A percentile compares a stretch with the other conserved stretches of the same genome.
These are phyloP conservation scores for Globisporangium lucens DNA, from an alignment of 352 stramenopile species.

Conservation along the genomic window DNA sequence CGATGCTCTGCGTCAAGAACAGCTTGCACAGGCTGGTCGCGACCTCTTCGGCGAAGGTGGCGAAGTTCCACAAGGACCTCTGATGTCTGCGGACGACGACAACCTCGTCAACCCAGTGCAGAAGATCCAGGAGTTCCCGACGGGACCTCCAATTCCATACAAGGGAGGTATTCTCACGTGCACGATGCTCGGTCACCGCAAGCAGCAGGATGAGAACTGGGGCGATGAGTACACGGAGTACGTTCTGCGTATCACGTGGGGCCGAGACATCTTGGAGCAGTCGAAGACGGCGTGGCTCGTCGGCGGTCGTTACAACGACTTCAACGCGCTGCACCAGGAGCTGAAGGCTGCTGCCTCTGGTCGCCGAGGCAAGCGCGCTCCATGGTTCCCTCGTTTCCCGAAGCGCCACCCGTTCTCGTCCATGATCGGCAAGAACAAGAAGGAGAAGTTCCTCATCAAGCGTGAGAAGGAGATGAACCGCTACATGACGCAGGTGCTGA, in stretches of 20 bases:
- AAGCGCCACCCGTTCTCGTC: constrained; percentile 90
- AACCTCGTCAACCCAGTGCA: constrained; percentile 84
- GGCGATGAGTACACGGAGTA: constrained; percentile 90
- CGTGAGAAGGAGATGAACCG: constrained; percentile 90
- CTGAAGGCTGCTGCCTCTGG: constrained; percentile 83
- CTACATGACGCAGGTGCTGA: constrained; percentile 90
- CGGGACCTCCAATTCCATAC: constrained; percentile 86
- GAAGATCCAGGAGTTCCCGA: constrained; percentile 89
- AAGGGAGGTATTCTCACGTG: constrained; percentile 88
- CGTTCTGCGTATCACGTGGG: constrained; percentile 84
- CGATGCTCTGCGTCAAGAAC: constrained; percentile 66
- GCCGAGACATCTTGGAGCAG: constrained; percentile 85
- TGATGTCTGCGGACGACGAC: constrained; percentile 87
- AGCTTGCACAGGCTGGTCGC: constrained; percentile 80
- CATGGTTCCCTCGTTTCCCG: constrained; percentile 88
- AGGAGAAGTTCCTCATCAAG: constrained; percentile 91
- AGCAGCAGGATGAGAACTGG: constrained; percentile 89
- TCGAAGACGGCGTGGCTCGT: constrained; percentile 88
- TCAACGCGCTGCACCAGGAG: constrained; percentile 88
- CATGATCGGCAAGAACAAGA: constrained; percentile 89
- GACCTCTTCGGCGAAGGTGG: constrained; percentile 85
- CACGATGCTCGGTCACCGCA: constrained; percentile 86
- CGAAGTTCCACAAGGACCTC: constrained; percentile 65
- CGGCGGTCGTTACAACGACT: constrained; percentile 88
- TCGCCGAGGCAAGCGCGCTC: constrained; percentile 79